Base-by-base conservation (phyloP, 257 asterid species). In the Ligustrum vulgare region DNA sequence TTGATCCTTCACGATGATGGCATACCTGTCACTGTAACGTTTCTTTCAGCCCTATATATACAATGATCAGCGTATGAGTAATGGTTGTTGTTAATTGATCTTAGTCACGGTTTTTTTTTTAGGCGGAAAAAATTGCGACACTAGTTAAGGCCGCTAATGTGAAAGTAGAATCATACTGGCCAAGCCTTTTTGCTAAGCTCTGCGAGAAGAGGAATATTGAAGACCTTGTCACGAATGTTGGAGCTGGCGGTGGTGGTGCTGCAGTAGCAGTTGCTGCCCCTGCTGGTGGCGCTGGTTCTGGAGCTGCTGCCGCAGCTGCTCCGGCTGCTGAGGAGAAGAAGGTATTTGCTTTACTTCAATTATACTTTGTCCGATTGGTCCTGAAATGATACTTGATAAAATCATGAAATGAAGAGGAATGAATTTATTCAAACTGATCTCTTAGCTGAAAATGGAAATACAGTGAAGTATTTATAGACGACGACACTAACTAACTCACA, bases 1-100 rank as follows among this genome's bases (percentile, higher is more conserved):
- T 63, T 90, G 83, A 80, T 90, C 70, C 96, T 90, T 41, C 87
- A 85, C 82, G 96, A 90, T 39, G 96, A 90, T 78, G 87, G 87
- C 81, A 85, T 85, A 56, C 51, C 90, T 2, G 56, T 88, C 74
- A 90, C 91, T 32, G 96, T 88, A 86, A 72, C 13, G 0, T 11
- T 58, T 56, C 0, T 28, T 39, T 49, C 6, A 3, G 4, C 54
- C 5, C 25, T 4, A 25, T 23, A 6, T 37, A 7, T 3, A 25
- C 10, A 2, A 5, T 7, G 6, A 3, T 79, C 5, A 56, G 41
- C 43, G 31, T 15, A 32, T 11, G 22, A 56, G 20, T 34, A 5
- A 10, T 60, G 25, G 3, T 62, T 47, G 68, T 64, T 0, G 4
- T 18, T 15, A 6, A n/a, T 63, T 16, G 43, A 0, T 34, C 28